Base-by-base conservation (phyloP, 768 basidiomycete genomes). In the Lanmaoa pseudosensibilis region DNA sequence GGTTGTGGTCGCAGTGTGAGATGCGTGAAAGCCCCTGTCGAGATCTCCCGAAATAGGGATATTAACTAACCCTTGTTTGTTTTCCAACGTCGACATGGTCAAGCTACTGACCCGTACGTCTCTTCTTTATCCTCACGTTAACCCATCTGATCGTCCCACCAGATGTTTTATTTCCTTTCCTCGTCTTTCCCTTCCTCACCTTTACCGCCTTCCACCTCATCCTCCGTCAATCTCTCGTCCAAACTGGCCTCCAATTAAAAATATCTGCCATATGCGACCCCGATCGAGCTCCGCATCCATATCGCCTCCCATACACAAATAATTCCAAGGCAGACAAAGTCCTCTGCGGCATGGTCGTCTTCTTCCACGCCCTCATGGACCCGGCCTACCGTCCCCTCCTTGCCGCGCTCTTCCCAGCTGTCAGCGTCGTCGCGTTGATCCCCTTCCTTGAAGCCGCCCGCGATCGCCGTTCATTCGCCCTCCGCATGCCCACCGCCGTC, bases 361-460 rank as follows among this genome's bases (percentile, higher is more conserved):
- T 84, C 65, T 85, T 84, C 66, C 78, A 83, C 36, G 43, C 54
- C 10, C 39, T 64, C 11, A 52, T 70, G 53, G 43, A 59, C 27
- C 40, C 69, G 2, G 19, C 30, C 16, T 56, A 61, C 58, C 46
- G 38, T 1, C 61, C 70, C 5, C 47, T 66, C 11, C 54, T 64
- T 36, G 64, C 58, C 9, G 56, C 57, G n/a, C 34, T 59, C 27
- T 47, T 62, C 48, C 27, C 61, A 7, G 52, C 27, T 8, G 1
- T 64, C 9, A 55, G 57, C n/a, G 56, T 62, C 21, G 34, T 59
- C 6, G 36, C 76, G 6, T 57, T 81, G n/a, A 52, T 78, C n/a
- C 77, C 75, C 21, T 67, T 74, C 21, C 65, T 81, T 41, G 83
- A 85, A 65, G 73, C 77, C 6, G 73, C 73, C 33, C 74, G 83